Conservation (phyloP, 352 stramenopile species). For the Phytophthora pinifolia region DNA sequence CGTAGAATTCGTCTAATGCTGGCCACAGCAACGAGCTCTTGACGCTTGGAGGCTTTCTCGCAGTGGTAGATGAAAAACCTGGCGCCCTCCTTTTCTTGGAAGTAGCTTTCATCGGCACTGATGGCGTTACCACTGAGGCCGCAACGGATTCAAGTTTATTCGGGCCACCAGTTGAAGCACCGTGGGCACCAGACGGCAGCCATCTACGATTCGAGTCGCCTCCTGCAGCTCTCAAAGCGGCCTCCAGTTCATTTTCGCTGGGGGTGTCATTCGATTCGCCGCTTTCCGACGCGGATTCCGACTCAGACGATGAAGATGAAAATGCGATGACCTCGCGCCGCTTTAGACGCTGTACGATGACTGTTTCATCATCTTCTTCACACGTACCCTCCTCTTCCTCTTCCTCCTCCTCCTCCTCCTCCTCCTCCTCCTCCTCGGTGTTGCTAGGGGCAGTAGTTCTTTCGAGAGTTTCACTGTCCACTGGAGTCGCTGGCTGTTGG, state of each 20-base stretch:
- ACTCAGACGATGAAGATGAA: slow-evolving; percentile 41
- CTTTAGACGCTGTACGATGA: slow-evolving; percentile 14
- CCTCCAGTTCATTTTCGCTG: slow-evolving; percentile 51
- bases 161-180: background rate
- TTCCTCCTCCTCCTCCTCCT: no score
- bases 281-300: slow-evolving; percentile 34
- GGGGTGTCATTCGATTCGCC: slow-evolving; percentile 4
- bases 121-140: background rate
- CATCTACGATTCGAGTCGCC: slow-evolving; percentile 13
- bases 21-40: slow-evolving; percentile 75
- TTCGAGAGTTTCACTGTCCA: slow-evolving; percentile 21
- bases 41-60: slow-evolving; percentile 25
- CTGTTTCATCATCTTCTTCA: slow-evolving; percentile 22
- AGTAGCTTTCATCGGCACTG: slow-evolving; percentile 6
- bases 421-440: slow-evolving; percentile 25
- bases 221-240: slow-evolving; percentile 48
- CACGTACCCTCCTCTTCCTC: slow-evolving; percentile 10
- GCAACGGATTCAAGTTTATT: background rate
- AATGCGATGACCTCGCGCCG: slow-evolving; percentile 14
- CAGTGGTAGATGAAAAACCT: slow-evolving; percentile 1
- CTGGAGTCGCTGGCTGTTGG: slow-evolving; percentile 4
- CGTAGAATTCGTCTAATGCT: slow-evolving; percentile 73
- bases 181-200: background rate
- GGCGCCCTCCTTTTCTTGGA: slow-evolving; percentile 25
- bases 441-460: slow-evolving; percentile 25